Evolutionary conservation across 768 basidiomycete species (phyloP).

Genomic region (Tubosaeta sp.): DNA sequence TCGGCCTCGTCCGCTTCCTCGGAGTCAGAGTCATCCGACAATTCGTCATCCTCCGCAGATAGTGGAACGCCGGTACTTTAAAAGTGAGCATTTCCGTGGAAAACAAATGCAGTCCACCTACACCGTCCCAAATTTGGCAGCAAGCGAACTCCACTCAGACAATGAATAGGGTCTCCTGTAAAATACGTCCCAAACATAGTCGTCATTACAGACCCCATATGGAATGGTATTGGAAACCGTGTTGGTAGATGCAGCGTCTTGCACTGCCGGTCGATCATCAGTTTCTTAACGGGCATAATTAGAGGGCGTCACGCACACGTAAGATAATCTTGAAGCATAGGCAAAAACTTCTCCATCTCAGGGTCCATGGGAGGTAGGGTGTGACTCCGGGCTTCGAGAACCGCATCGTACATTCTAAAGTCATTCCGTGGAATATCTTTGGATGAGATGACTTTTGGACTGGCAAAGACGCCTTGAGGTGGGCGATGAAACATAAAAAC

Average conservation of each 20-base stretch:
- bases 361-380: conserved; percentile 37
- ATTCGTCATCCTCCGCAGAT: conserved; percentile 45
- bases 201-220: conserved; percentile 31
- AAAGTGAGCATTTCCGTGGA: background rate
- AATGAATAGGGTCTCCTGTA: conserved; percentile 63
- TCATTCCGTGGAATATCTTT: conserved; percentile 45
- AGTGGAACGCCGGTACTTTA: conserved; percentile 62
- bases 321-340: conserved; percentile 73
- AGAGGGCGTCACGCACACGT: conserved; percentile 39
- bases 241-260: conserved; percentile 17
- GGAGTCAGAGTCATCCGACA: conserved; percentile 60
- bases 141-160: conserved; percentile 55
- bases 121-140: conserved; percentile 61
- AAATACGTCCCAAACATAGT: conserved; percentile 85
- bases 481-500: background rate
- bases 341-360: conserved; percentile 75
- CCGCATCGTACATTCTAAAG: conserved; percentile 72
- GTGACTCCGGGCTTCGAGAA: conserved; percentile 39
- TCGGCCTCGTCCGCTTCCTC: conserved; percentile 73
- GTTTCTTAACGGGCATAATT: background rate
- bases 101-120: conserved; percentile 30
- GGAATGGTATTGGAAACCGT: background rate
- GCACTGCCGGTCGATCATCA: conserved; percentile 20
- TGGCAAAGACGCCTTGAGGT: conserved; percentile 18
- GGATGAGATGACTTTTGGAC: conserved; percentile 52